Evolutionary conservation across 768 basidiomycete species (phyloP), one percentile per base, ranked within the genome.

Genomic region (Phylloporus sp.): DNA sequence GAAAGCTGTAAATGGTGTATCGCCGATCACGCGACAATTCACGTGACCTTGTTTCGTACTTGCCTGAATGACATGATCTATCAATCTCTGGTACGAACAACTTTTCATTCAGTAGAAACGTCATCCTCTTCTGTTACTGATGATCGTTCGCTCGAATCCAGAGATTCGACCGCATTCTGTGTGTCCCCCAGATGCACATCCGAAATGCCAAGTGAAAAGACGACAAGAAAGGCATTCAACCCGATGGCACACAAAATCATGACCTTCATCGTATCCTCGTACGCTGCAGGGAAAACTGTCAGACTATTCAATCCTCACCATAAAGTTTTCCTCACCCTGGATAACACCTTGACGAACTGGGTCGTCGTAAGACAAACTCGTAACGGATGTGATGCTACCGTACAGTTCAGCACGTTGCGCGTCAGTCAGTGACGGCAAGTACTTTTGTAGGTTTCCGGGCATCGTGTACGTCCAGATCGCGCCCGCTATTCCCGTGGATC

Each of bases 271-370:
- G 79, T 79, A 31, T 81, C 79, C 45, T 73, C 71, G 50, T 81
- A 82, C 5, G 81, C 80, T 77, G 38, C 5, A n/a, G n/a, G 8
- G 9, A 36, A n/a, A n/a, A n/a, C n/a, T n/a, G n/a, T n/a, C n/a
- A n/a, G n/a, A n/a, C n/a, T n/a, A n/a, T n/a, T n/a, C n/a, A n/a
- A n/a, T n/a, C n/a, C n/a, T n/a, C n/a, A n/a, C n/a, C n/a, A n/a
- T n/a, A n/a, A n/a, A n/a, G n/a, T n/a, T n/a, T n/a, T n/a, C n/a
- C 77, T 35, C 57, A 76, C 74, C 80, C 62, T 63, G 72, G 66
- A 85, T 84, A 13, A 81, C 82, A 31, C 84, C 87, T 50, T 81
- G 75, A 24, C 87, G 77, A 38, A 84, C 73, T 1, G 86, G 84
- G 48, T 80, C 69, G 23, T 78, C 80, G 3, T 73, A 69, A 11